Evolutionary conservation across 1,284 basidiomycete genomes (phyloP).

Genomic region (Irpex sp.): DNA sequence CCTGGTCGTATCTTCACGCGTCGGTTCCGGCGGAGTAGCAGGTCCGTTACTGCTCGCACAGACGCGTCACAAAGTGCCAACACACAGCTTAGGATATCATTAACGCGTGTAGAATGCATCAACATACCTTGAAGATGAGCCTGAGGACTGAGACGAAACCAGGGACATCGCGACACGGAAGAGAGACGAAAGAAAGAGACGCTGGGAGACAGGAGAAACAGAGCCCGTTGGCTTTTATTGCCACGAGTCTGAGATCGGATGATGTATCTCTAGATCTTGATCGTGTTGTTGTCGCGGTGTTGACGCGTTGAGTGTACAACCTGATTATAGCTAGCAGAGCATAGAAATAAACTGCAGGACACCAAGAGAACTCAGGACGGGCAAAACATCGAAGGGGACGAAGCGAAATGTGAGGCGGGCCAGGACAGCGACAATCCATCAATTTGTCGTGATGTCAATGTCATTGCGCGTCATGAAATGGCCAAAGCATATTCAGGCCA

Average conservation of each 20-base stretch:
- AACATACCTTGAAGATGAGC: neutral
- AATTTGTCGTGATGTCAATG: neutral
- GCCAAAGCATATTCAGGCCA: neutral
- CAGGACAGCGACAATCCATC: neutral
- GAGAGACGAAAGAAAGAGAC: neutral
- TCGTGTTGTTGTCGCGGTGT: neutral
- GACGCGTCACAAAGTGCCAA: neutral
- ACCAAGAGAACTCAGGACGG: neutral
- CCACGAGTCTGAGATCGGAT: neutral
- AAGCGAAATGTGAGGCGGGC: neutral
- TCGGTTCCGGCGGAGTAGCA: neutral
- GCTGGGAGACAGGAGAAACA: neutral
- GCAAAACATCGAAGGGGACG: neutral
- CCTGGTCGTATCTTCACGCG: neutral
- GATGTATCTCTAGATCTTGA: constrained; percentile 1
- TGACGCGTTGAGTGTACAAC: neutral
- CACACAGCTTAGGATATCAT: neutral
- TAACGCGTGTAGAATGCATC: neutral
- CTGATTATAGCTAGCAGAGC: neutral
- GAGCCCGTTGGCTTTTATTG: neutral
- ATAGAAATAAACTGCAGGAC: neutral
- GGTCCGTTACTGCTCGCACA: neutral
- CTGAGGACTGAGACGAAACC: neutral
- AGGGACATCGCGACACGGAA: neutral
- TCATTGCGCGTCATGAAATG: neutral